These are phyloP conservation scores for Aspergillus calidoustus DNA, from an alignment of 2,329 filamentous ascomycete species.

Conservation along the genomic window DNA sequence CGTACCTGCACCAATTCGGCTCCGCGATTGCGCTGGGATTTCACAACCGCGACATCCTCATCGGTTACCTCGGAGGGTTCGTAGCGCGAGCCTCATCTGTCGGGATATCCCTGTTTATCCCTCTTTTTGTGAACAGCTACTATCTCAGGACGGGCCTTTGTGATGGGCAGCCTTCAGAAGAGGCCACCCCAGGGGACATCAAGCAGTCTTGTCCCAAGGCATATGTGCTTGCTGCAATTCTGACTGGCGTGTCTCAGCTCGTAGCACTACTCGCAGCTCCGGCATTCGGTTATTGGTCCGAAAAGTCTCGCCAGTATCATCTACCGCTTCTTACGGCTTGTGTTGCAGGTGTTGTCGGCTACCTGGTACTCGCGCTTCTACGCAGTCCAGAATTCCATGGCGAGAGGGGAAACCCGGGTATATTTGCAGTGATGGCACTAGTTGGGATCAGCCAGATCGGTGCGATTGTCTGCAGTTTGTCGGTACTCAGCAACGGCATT, in stretches of 20 bases:
- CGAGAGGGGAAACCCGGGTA: slow-evolving; percentile 67
- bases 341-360: slow-evolving; percentile 75
- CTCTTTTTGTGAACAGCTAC: slow-evolving; percentile 88
- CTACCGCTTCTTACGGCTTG: slow-evolving; percentile 75
- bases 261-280: slow-evolving; percentile 84
- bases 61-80: slow-evolving; percentile 92
- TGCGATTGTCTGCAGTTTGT: slow-evolving; percentile 93
- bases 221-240: slow-evolving; percentile 82
- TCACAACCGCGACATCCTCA: slow-evolving; percentile 74
- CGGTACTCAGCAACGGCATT: slow-evolving; percentile 80
- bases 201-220: slow-evolving; percentile 84
- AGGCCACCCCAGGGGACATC: slow-evolving; percentile 60
- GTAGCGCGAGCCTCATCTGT: slow-evolving; percentile 94
- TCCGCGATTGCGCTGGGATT: slow-evolving; percentile 72
- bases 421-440: slow-evolving; percentile 78
- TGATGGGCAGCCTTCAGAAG: slow-evolving; percentile 48
- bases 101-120: slow-evolving; percentile 92
- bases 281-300: slow-evolving; percentile 83
- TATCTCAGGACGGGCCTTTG: slow-evolving; percentile 84
- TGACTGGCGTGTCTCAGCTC: slow-evolving; percentile 88
- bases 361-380: slow-evolving; percentile 75
- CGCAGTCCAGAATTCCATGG: slow-evolving; percentile 75
- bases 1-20: slow-evolving; percentile 60
- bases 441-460: slow-evolving; percentile 95
- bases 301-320: slow-evolving; percentile 68